These are phyloP conservation scores for Citrus australasica DNA, from an alignment of 345 rosid genomes.

Conservation along the genomic window DNA sequence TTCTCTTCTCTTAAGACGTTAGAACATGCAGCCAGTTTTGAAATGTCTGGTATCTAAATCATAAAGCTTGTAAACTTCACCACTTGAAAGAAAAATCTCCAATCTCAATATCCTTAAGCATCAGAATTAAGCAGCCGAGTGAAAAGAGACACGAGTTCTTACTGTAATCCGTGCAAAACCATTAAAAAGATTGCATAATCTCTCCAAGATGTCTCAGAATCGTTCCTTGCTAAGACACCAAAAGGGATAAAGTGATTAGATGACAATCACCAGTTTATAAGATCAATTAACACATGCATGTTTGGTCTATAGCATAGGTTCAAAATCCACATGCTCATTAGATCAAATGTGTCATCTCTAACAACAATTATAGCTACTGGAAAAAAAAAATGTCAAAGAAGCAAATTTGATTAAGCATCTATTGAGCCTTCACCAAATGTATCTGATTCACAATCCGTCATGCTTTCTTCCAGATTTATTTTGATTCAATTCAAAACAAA, in stretches of 20 bases:
- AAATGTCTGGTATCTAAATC: background rate
- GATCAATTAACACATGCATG: background rate
- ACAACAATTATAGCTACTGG: background rate
- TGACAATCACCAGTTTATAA: background rate
- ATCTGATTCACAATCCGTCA: background rate
- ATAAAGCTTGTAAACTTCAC: conserved; percentile 10
- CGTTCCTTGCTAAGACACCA: conserved; percentile 9
- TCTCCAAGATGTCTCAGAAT: conserved; percentile 20
- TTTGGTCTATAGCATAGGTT: background rate
- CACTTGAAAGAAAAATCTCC: background rate
- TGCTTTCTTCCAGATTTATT: background rate
- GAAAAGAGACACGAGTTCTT: background rate
- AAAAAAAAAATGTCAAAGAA: background rate
- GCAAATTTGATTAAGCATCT: background rate
- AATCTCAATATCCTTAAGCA: background rate
- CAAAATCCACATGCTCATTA: background rate
- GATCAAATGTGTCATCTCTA: background rate
- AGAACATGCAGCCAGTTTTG: background rate
- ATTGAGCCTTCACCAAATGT: background rate
- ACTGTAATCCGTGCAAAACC: background rate
- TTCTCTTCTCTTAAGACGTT: background rate
- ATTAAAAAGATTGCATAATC: background rate
- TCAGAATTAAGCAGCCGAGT: background rate
- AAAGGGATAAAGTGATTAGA: background rate
- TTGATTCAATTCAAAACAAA: background rate